Evolutionary conservation across 106 monocot genomes (phyloP), one percentile per base, ranked within the genome.

Genomic region (Posidonia australis): DNA sequence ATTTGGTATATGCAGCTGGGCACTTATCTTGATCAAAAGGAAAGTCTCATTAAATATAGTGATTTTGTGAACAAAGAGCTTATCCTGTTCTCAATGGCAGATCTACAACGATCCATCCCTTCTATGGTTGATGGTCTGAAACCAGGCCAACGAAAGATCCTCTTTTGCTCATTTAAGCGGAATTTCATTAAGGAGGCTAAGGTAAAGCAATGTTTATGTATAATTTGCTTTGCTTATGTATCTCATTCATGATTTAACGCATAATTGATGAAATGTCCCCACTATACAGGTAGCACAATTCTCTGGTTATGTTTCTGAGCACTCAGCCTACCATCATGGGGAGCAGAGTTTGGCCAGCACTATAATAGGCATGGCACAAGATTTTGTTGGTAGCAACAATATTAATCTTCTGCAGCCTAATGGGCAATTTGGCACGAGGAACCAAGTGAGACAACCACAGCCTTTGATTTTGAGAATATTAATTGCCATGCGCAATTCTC

Each of bases 1-100:
- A 14, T 13, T 46, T 41, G 17, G 3, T 43, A 64, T 75, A 28
- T 60, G 74, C 84, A 98, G 96, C 87, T 84, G 20, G 96, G 90
- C 0, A 98, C 84, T 28, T 83, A 78, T 53, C 87, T 98, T 59
- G 96, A 98, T 81, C 84, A 84, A 49, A 77, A 54, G 12, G 73
- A 63, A 54, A 80, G 74, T 46, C 54, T 72, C 18, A 88, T 98
- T 51, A 98, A 85, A 58, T 98, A 98, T 66, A 98, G 91, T 58
- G 96, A 98, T 43, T 98, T 98, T 72, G 82, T 98, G 22, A 98
- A 98, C 74, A 98, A 86, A 69, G 96, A 98, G 60, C 69, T 98
- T 10, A 98, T 94, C 51, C 45, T 89, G 23, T 94, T 89, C 62
- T 89, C 93, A 6, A 73, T 86, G 81, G 93, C 86, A 0, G 93